A percentile compares a stretch with the other conserved stretches of the same genome.
Conservation (phyloP, 768 basidiomycete species). For the Serendipita vermifera region DNA sequence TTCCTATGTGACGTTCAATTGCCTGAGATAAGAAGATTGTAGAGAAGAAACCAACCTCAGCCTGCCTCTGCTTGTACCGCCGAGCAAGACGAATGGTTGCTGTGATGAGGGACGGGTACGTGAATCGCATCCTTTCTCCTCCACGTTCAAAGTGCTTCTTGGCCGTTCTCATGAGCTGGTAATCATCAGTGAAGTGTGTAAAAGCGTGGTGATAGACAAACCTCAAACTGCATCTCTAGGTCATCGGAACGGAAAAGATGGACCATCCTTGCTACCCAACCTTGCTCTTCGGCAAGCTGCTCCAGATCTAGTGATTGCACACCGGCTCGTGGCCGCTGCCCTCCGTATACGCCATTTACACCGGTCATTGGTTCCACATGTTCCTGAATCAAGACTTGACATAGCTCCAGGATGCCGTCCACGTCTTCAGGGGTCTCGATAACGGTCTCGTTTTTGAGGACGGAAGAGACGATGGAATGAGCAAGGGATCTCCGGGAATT, state of each 20-base stretch:
- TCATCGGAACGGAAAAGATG: constrained; percentile 87
- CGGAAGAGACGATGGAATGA: constrained; percentile 85
- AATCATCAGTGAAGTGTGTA: background rate
- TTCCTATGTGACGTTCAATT: constrained; percentile 39
- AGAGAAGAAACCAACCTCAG: constrained; percentile 31
- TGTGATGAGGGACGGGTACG: constrained; percentile 92
- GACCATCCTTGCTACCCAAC: constrained; percentile 97
- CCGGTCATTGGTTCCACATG: constrained; percentile 25
- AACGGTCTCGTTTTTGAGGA: constrained; percentile 92
- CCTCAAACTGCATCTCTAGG: constrained; percentile 81
- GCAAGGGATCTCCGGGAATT: constrained; percentile 83
- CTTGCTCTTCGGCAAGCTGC: constrained; percentile 96
- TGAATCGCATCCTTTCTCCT: constrained; percentile 90
- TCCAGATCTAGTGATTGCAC: constrained; percentile 54
- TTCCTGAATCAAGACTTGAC: constrained; percentile 84
- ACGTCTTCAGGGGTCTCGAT: constrained; percentile 92
- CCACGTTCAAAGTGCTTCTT: constrained; percentile 81
- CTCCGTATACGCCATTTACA: constrained; percentile 29
- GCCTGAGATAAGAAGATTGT: background rate
- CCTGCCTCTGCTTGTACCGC: constrained; percentile 74
- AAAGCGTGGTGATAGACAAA: background rate
- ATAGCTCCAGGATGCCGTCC: constrained; percentile 81
- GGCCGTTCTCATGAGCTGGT: constrained; percentile 79
- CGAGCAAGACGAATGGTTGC: constrained; percentile 86
- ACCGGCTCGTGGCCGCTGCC: constrained; percentile 30